Conservation (phyloP, 2,329 filamentous ascomycete genomes). For the Arthroderma sp. region DNA sequence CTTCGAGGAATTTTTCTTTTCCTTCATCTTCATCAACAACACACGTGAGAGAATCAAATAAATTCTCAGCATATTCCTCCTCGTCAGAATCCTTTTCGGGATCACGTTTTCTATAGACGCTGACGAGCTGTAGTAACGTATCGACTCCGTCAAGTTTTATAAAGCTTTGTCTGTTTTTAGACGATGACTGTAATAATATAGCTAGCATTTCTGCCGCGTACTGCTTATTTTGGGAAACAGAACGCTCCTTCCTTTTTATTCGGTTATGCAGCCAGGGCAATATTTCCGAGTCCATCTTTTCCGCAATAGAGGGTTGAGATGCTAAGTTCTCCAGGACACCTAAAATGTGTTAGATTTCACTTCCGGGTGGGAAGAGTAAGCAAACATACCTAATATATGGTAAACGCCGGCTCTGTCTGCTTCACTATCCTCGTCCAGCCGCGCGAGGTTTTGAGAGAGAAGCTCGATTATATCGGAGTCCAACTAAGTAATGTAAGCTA, state of each 20-base stretch:
- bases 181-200: conserved; percentile 68
- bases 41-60: conserved; percentile 78
- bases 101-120: conserved; percentile 73
- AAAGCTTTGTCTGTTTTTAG: conserved; percentile 51
- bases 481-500: conserved; percentile 18
- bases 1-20: conserved; percentile 71
- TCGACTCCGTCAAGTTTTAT: conserved; percentile 61
- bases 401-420: conserved; percentile 77
- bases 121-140: conserved; percentile 65
- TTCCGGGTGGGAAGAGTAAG: not conserved
- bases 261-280: conserved; percentile 66
- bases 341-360: not conserved
- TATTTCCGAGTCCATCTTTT: conserved; percentile 57
- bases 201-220: conserved; percentile 87
- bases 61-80: conserved; percentile 87
- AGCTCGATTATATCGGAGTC: conserved; percentile 31
- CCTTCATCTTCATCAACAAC: conserved; percentile 61
- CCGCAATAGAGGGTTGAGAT: conserved; percentile 54
- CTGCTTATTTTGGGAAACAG: conserved; percentile 80
- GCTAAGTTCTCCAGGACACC: conserved; percentile 75
- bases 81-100: conserved; percentile 76
- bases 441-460: conserved; percentile 47
- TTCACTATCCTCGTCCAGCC: conserved; percentile 60
- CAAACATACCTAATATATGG: conserved; percentile 51
- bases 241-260: conserved; percentile 54